Percentiles rank a stretch among this genome's conserved stretches.
Evolutionary conservation across 768 basidiomycete species (phyloP).

Genomic region (Leccinum rimulosum): DNA sequence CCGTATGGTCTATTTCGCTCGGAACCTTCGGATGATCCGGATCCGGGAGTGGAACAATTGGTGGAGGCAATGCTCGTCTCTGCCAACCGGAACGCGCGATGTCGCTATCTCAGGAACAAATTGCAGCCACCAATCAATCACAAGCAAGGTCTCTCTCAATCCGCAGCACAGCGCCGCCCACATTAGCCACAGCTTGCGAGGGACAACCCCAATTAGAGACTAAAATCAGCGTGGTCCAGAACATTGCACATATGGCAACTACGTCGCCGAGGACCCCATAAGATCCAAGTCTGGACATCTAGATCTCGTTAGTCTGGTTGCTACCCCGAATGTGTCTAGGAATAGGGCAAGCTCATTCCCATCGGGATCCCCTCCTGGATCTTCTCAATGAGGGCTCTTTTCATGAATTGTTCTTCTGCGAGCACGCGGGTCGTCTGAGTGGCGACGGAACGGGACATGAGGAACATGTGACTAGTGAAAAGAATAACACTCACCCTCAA

Average conservation of each 20-base stretch:
- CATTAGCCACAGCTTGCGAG: conserved; percentile 13
- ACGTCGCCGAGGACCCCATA: conserved; percentile 34
- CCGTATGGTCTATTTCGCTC: conserved; percentile 22
- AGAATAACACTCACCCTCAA: conserved; percentile 62
- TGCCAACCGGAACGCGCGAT: conserved; percentile 19
- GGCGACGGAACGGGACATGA: conserved; percentile 18
- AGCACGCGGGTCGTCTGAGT: conserved; percentile 76
- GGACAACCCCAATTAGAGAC: conserved; percentile 23
- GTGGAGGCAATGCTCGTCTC: conserved; percentile 28
- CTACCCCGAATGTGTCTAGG: conserved; percentile 41
- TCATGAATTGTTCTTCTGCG: conserved; percentile 96
- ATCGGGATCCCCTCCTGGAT: conserved; percentile 64
- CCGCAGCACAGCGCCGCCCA: conserved; percentile 23
- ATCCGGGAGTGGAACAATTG: conserved; percentile 29
- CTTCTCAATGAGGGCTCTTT: conserved; percentile 91
- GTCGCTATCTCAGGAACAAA: conserved; percentile 26
- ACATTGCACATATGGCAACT: conserved; percentile 36
- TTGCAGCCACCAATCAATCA: conserved; percentile 29
- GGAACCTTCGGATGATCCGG: conserved; percentile 34
- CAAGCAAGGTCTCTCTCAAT: conserved; percentile 10
- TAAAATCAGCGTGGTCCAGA: conserved; percentile 28
- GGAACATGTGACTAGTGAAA: conserved; percentile 15
- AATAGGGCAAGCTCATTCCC: conserved; percentile 39
- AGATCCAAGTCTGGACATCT: conserved; percentile 24
- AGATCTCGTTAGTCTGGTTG: conserved; percentile 24